Conservation (phyloP, 164 flowering plant species). For the Euptelea pleiosperma region DNA sequence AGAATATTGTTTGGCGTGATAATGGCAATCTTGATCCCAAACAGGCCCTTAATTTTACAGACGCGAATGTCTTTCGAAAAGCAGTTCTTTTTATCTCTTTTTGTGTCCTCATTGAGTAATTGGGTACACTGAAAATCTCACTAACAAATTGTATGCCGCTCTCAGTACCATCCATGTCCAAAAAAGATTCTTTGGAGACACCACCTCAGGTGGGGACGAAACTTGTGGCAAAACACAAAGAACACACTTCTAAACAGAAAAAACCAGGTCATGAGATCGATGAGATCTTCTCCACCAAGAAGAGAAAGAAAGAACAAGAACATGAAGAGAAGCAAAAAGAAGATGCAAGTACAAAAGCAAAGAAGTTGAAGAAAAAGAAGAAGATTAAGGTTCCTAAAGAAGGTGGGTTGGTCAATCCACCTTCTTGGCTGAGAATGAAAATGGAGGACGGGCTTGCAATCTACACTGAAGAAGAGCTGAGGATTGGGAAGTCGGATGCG, state of each 20-base stretch:
- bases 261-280: constrained; percentile 45
- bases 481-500: constrained; percentile 48
- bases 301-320: constrained; percentile 24
- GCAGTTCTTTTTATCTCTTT: too few relatives aligned
- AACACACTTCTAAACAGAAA: constrained; percentile 13
- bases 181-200: too few relatives aligned
- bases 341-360: constrained; percentile 9
- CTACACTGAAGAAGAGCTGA: constrained; percentile 61
- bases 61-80: too few relatives aligned
- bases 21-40: too few relatives aligned
- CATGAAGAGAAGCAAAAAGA: constrained; percentile 13
- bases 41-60: too few relatives aligned
- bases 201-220: constrained; percentile 10
- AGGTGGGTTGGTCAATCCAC: constrained; percentile 13
- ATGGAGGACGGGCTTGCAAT: constrained; percentile 48
- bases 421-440: constrained; percentile 35
- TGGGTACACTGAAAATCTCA: too few relatives aligned
- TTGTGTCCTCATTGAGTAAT: too few relatives aligned
- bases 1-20: too few relatives aligned
- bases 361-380: constrained; percentile 18
- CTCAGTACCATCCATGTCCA: neutral
- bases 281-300: constrained; percentile 42
- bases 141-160: neutral
- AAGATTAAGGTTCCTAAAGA: constrained; percentile 12
- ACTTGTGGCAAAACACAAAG: constrained; percentile 11